Evolutionary conservation across 2,329 filamentous ascomycete species (phyloP), one percentile per base, ranked within the genome.

Genomic region (Bimuria novae-zelandiae): DNA sequence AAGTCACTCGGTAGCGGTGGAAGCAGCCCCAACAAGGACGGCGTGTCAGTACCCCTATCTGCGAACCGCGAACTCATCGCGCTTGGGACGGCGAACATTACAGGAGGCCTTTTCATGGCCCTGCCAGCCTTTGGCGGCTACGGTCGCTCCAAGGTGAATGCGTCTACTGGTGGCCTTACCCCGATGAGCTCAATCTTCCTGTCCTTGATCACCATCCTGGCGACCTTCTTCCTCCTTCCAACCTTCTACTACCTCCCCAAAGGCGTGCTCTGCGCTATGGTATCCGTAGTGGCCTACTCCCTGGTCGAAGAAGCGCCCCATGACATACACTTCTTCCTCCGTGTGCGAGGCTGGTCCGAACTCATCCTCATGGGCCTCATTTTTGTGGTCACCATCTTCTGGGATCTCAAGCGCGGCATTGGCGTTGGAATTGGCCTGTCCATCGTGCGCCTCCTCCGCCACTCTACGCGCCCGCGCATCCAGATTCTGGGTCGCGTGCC

Each of bases 191-290:
- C 90, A 58, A 84, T 99, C 32, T 85, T 97, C 44, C 76, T 99
- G 50, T 92, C 89, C 56, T 60, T 92, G 36, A 89, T 97, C 64
- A 90, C 93, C 0, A 77, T 97, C 19, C 75, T 95, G 42, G 90
- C 88, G 67, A 88, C 96, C 41, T 69, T 91, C 35, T 94, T 91
- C 67, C 78, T 97, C 40, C 77, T 97, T 23, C 92, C 93, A 0
- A 95, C 92, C 71, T 93, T 99, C 64, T 95, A 96, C 77, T 97
- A 92, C 71, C 83, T 99, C 41, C 94, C 94, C 88, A 97, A 96
- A 88, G 90, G 90, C 4, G 92, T 97, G 1, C 82, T 99, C 17
- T 96, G 88, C 16, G 84, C 93, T 16, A 94, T 97, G 85, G 96
- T 99, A 55, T 92, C 89, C 12, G 93, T 97, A 2, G 93, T 99